These are phyloP conservation scores for Lodderomyces jiufengensis DNA, from an alignment of 1,139 yeast genomes.

Conservation along the genomic window DNA sequence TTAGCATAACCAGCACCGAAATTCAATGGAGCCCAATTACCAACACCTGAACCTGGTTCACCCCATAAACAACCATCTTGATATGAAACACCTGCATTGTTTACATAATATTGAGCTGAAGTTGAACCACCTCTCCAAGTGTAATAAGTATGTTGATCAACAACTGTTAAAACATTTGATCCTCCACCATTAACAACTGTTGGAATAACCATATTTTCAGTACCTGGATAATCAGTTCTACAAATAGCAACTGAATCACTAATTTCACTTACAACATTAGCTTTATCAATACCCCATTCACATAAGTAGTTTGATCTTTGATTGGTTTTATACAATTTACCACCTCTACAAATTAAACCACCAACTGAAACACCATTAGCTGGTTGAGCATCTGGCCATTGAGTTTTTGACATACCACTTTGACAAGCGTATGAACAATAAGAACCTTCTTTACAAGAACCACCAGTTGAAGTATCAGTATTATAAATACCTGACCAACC, in stretches of 20 bases:
- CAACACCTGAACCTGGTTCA: constrained; percentile 68
- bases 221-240: constrained; percentile 98
- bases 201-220: constrained; percentile 96
- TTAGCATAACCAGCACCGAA: constrained; percentile 86
- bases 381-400: constrained; percentile 90
- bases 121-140: constrained; percentile 79
- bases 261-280: constrained; percentile 64
- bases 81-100: constrained; percentile 88
- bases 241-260: constrained; percentile 74
- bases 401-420: constrained; percentile 96
- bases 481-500: constrained; percentile 86
- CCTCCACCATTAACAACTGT: constrained; percentile 73
- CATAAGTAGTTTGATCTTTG: constrained; percentile 61
- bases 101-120: constrained; percentile 94
- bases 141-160: constrained; percentile 73
- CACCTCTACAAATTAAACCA: constrained; percentile 77
- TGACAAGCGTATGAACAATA: constrained; percentile 97
- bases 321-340: constrained; percentile 78
- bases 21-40: constrained; percentile 98
- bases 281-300: constrained; percentile 75
- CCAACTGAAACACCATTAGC: constrained; percentile 85
- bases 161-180: constrained; percentile 67
- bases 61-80: constrained; percentile 97
- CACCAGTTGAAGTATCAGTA: constrained; percentile 60
- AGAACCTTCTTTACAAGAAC: constrained; percentile 74